Evolutionary conservation across 225 moss, liverwort and hornwort genomes (phyloP).

Genomic region (Bryoerythrophyllum caledonicum): DNA sequence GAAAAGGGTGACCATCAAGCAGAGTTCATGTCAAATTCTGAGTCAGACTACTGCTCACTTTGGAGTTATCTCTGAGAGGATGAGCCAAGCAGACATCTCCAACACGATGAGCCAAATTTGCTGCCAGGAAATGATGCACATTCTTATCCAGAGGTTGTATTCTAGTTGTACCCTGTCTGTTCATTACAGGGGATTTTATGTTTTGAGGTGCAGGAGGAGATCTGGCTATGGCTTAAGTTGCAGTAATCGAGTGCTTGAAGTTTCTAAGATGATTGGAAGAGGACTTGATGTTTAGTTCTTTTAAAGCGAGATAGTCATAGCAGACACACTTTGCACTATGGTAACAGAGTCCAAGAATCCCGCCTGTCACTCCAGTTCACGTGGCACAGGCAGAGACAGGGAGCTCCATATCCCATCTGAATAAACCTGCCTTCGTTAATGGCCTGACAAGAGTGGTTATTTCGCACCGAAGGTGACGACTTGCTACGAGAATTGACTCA

Average conservation of each 20-base stretch:
- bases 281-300: not conserved
- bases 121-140: not conserved
- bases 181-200: not conserved
- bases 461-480: not conserved
- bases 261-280: not conserved
- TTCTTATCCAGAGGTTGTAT: not conserved
- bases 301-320: not conserved
- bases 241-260: not conserved
- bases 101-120: not conserved
- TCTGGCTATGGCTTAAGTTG: not conserved
- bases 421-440: not conserved
- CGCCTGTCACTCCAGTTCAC: not conserved
- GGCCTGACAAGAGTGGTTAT: no score
- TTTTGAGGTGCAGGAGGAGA: not conserved
- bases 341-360: not conserved
- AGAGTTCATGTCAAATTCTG: no score
- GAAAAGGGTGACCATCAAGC: no score
- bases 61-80: not conserved
- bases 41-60: no score
- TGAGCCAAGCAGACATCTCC: not conserved
- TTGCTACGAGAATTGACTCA: not conserved
- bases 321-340: not conserved
- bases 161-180: not conserved
- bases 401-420: not conserved
- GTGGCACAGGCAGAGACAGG: constrained; percentile 5